phyloP scores from a whole-genome alignment of 2,329 filamentous ascomycete genomes.

The Penicillium brevicompactum region DNA sequence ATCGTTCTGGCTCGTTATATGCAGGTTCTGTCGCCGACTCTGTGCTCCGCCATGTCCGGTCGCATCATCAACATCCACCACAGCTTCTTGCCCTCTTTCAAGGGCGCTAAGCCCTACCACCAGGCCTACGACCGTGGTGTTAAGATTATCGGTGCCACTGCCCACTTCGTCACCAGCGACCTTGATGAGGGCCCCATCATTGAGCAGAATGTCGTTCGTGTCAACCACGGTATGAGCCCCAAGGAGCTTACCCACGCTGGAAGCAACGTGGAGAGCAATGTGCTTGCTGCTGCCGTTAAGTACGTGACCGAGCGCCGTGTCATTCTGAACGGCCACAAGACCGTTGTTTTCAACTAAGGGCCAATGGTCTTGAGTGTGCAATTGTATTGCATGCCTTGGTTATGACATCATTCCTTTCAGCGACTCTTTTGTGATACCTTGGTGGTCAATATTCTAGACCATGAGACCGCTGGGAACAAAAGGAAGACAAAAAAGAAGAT shows the following conservation, averaged over 20 bases:
- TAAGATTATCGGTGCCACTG: conserved; percentile 85
- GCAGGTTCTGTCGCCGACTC: conserved; percentile 75
- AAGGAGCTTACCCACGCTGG: conserved; percentile 78
- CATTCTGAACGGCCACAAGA: conserved; percentile 78
- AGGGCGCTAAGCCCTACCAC: conserved; percentile 85
- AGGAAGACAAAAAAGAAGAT: not conserved
- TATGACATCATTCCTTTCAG: not conserved
- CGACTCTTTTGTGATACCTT: not conserved
- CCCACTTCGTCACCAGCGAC: conserved; percentile 83
- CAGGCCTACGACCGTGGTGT: conserved; percentile 84
- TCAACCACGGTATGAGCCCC: conserved; percentile 74
- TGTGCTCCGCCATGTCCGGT: conserved; percentile 78
- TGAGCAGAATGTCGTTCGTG: conserved; percentile 76
- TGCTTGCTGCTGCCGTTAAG: conserved; percentile 78
- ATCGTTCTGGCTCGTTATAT: conserved; percentile 84
- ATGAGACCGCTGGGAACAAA: not conserved
- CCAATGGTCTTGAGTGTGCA: not conserved
- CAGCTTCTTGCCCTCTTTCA: conserved; percentile 82
- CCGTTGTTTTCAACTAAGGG: conserved; percentile 68
- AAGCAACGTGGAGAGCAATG: conserved; percentile 81
- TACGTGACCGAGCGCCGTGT: conserved; percentile 79
- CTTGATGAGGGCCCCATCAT: conserved; percentile 87
- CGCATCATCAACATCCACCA: conserved; percentile 93
- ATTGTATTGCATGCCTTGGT: not conserved
- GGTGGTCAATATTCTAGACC: not conserved